phyloP scores from a whole-genome alignment of 2,329 filamentous ascomycete genomes.

The Stemphylium vesicarium region DNA sequence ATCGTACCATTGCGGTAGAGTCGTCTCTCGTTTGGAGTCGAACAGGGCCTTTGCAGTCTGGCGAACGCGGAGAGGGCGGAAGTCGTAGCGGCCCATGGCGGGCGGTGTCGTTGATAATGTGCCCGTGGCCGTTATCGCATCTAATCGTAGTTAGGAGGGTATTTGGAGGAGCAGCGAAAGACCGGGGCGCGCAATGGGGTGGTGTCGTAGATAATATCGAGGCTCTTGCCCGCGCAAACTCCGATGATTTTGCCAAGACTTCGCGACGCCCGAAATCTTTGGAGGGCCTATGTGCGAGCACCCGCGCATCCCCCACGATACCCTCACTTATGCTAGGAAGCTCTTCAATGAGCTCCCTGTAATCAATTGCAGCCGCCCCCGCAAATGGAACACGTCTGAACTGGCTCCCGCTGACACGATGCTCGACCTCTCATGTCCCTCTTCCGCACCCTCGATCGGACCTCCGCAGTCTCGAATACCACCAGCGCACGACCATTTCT shows the following conservation, averaged over 20 bases:
- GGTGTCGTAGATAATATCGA: conserved; percentile 4
- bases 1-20: conserved; percentile 63
- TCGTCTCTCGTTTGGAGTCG: conserved; percentile 49
- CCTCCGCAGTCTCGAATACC: conserved; percentile 57
- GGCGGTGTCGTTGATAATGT: conserved; percentile 1
- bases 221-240: conserved; percentile 13
- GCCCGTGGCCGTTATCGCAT: background rate
- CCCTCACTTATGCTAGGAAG: background rate
- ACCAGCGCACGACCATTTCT: conserved; percentile 38
- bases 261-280: conserved; percentile 18
- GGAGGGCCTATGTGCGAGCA: background rate
- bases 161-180: background rate
- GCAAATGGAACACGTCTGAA: conserved; percentile 26
- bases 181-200: conserved; percentile 9
- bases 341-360: conserved; percentile 27
- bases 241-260: conserved; percentile 15
- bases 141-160: background rate
- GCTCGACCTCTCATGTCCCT: conserved; percentile 69
- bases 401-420: conserved; percentile 57
- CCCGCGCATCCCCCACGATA: conserved; percentile 7
- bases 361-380: conserved; percentile 5
- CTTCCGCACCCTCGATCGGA: conserved; percentile 62
- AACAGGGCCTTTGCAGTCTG: conserved; percentile 59
- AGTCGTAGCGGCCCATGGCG: conserved; percentile 60
- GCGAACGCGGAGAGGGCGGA: conserved; percentile 60